Percentiles rank a stretch among this genome's conserved stretches.
These are phyloP conservation scores for Alnus glutinosa DNA, from an alignment of 306 rosid species.

Conservation along the genomic window DNA sequence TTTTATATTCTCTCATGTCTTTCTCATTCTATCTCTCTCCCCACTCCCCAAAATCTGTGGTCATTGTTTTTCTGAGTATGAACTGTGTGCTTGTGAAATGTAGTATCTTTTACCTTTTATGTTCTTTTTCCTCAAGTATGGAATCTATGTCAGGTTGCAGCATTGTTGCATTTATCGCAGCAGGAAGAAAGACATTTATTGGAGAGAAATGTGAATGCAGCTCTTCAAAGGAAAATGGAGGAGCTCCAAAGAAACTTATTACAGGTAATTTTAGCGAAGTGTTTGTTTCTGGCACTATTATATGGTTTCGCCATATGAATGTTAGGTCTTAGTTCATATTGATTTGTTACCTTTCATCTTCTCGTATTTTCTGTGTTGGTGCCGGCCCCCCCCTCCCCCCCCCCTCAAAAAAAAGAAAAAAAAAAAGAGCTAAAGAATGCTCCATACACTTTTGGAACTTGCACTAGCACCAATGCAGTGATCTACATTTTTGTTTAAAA, in stretches of 20 bases:
- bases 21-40: background rate
- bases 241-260: slow-evolving; percentile 83
- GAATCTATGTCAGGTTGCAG: slow-evolving; percentile 59
- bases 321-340: background rate
- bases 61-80: slow-evolving; percentile 8
- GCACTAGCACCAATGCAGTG: background rate
- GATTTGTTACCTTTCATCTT: background rate
- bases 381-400: background rate
- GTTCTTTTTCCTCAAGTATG: slow-evolving; percentile 25
- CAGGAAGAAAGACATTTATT: slow-evolving; percentile 89
- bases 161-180: slow-evolving; percentile 84
- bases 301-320: background rate
- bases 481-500: background rate
- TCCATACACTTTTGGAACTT: background rate
- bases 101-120: background rate
- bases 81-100: background rate
- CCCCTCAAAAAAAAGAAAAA: too few relatives aligned
- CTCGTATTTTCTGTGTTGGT: background rate
- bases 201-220: slow-evolving; percentile 75
- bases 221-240: slow-evolving; percentile 77
- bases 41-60: slow-evolving; percentile 14
- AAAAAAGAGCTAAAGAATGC: background rate
- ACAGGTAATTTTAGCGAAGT: slow-evolving; percentile 61
- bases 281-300: slow-evolving; percentile 30
- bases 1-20: background rate